Evolutionary conservation across 805 yeast species (phyloP).

Genomic region (Candida chilensis): DNA sequence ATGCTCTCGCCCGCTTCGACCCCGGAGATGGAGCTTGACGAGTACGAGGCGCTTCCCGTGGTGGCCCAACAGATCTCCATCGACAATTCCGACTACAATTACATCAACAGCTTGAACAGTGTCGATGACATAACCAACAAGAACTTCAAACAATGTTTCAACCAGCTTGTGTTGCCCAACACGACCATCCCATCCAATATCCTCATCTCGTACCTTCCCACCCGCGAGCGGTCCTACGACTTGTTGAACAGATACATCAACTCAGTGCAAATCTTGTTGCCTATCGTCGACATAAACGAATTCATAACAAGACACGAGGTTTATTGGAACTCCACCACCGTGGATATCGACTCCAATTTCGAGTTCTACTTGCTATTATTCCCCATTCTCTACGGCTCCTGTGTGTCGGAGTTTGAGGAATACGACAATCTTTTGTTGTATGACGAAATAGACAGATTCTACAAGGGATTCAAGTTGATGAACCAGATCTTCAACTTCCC

Average conservation of each 20-base stretch:
- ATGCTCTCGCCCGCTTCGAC: slow-evolving; percentile 3
- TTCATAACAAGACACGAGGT: slow-evolving; percentile 35
- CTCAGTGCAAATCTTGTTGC: slow-evolving; percentile 49
- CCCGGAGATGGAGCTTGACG: background rate
- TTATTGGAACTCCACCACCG: slow-evolving; percentile 33
- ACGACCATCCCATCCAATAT: background rate
- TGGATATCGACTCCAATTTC: slow-evolving; percentile 19
- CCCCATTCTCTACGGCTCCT: slow-evolving; percentile 48
- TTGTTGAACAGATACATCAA: slow-evolving; percentile 37
- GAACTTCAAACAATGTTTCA: too few species aligned
- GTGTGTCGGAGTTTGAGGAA: slow-evolving; percentile 52
- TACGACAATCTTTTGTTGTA: slow-evolving; percentile 34
- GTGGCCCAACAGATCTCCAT: background rate
- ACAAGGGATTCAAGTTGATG: slow-evolving; percentile 39
- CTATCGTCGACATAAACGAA: slow-evolving; percentile 36
- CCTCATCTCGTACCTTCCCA: slow-evolving; percentile 27
- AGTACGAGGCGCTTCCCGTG: background rate
- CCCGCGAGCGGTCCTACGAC: slow-evolving; percentile 33
- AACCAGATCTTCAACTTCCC: slow-evolving; percentile 43
- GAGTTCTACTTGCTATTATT: slow-evolving; percentile 40
- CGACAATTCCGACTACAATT: background rate
- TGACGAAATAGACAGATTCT: slow-evolving; percentile 39
- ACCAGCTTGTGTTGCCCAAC: background rate
- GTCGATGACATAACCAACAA: background rate
- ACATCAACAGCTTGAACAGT: background rate